Conservation (phyloP, 345 rosid genomes). For the Rhodamnia rubescens region DNA sequence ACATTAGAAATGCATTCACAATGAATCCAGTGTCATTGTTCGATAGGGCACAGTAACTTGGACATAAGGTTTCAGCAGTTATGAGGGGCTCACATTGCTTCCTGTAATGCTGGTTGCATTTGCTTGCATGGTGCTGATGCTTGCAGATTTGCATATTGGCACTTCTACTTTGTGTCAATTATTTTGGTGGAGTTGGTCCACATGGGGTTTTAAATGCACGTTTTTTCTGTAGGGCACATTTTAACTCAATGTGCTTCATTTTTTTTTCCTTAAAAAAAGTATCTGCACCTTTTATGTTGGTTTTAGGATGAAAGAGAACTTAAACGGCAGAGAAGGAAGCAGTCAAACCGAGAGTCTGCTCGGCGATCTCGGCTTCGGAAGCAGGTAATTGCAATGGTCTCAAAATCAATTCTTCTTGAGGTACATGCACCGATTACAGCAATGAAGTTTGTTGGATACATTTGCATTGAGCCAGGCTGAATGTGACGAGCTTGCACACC, state of each 20-base stretch:
- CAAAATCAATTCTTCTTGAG: background rate
- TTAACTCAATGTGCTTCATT: background rate
- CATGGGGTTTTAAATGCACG: background rate
- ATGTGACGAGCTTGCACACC: constrained; percentile 92
- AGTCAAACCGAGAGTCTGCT: constrained; percentile 98
- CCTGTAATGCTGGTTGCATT: background rate
- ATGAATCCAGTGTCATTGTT: background rate
- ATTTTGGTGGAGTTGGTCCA: background rate
- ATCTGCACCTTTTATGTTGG: background rate
- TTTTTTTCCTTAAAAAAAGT: background rate
- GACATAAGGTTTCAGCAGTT: background rate
- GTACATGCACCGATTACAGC: background rate
- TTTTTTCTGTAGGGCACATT: background rate
- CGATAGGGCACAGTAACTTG: background rate
- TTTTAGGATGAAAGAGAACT: constrained; percentile 87
- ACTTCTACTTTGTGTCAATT: background rate
- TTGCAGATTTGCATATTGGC: background rate
- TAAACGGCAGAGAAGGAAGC: constrained; percentile 92
- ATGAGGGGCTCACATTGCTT: background rate
- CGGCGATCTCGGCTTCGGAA: constrained; percentile 93
- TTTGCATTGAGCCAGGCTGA: constrained; percentile 64
- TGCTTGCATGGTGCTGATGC: background rate
- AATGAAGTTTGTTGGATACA: background rate
- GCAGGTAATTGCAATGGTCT: constrained; percentile 43
- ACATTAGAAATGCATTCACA: background rate